Conservation (phyloP, 495 filamentous ascomycete species). For the Penicillium goetzii region DNA sequence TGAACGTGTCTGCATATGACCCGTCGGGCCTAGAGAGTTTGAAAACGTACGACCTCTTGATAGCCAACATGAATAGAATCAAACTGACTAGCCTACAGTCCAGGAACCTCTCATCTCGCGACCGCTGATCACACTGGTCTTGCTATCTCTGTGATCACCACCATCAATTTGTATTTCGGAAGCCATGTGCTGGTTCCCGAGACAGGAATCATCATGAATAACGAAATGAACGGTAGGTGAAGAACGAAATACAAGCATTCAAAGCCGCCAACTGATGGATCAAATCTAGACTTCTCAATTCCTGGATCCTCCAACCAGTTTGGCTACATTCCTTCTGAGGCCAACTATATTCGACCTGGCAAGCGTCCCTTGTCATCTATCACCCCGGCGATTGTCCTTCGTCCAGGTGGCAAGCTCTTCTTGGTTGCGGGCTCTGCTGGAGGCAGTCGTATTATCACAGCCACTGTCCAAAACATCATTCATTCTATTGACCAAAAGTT, state of each 20-base stretch:
- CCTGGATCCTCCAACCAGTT: constrained; percentile 76
- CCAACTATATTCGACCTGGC: constrained; percentile 79
- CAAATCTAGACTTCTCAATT: constrained; percentile 67
- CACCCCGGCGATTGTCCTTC: constrained; percentile 74
- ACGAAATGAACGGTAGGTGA: constrained; percentile 81
- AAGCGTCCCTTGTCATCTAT: constrained; percentile 85
- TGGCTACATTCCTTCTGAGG: constrained; percentile 75
- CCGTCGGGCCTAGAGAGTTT: constrained; percentile 63
- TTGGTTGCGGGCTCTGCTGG: constrained; percentile 78
- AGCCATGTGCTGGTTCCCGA: constrained; percentile 76
- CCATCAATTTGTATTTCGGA: constrained; percentile 86
- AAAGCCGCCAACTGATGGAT: neutral
- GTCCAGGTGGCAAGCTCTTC: constrained; percentile 66
- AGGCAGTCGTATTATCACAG: constrained; percentile 85
- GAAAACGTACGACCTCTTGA: constrained; percentile 50
- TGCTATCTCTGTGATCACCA: constrained; percentile 74
- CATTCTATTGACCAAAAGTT: constrained; percentile 69
- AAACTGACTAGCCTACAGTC: constrained; percentile 33
- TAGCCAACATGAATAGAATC: neutral
- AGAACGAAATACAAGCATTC: neutral
- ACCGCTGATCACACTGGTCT: constrained; percentile 70
- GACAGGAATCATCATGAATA: constrained; percentile 86
- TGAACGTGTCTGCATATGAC: constrained; percentile 72
- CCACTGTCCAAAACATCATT: constrained; percentile 76
- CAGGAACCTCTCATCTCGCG: constrained; percentile 77